Base-by-base conservation (phyloP, 2,329 filamentous ascomycete species). In the Fusarium tupiense region DNA sequence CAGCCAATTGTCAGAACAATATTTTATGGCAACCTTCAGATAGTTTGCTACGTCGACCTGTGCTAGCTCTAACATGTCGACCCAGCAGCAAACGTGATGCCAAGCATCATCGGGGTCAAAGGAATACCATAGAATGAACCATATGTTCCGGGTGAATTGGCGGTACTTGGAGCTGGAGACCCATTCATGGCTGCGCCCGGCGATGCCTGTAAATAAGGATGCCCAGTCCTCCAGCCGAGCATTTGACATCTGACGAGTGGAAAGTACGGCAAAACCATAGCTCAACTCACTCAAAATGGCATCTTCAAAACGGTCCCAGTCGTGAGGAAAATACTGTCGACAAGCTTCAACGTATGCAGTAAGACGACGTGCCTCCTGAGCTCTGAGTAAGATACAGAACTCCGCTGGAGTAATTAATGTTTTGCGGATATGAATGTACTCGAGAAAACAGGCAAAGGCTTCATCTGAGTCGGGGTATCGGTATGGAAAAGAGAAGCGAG, bases 321-420 rank as follows among this genome's bases (percentile, higher is more conserved):
- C 4, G 8, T 24, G 0, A 19, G 47, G 16, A 19, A 33, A 50
- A 7, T 33, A 33, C 8, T 50, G 29, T 2, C 29, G 47, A 24
- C 47, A 50, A 24, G 47, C 29, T 49, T 49, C 6, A 0, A 49
- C 20, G 12, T 0, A 49, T 1, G 44, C 19, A 47, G 44, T 14
- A 0, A 46, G 3, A 14, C 0, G 17, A 0, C 24, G 3, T 2
- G 16, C 8, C 0, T 26, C 0, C 4, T 6, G 0, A 6, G 26
- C 26, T 6, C 6, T 6, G 26, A 26, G 17, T 9, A 46, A 0
- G 8, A 46, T 10, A 8, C 44, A 0, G 19, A 49, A 17, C 6
- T 49, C 46, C 6, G 6, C 0, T n/a, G 47, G 29, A 12, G 29
- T 33, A 0, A 31, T 31, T 2, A 19, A 13, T 0, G 3, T 0